These are phyloP conservation scores for Linum tenue DNA, from an alignment of 345 rosid genomes.

Conservation along the genomic window DNA sequence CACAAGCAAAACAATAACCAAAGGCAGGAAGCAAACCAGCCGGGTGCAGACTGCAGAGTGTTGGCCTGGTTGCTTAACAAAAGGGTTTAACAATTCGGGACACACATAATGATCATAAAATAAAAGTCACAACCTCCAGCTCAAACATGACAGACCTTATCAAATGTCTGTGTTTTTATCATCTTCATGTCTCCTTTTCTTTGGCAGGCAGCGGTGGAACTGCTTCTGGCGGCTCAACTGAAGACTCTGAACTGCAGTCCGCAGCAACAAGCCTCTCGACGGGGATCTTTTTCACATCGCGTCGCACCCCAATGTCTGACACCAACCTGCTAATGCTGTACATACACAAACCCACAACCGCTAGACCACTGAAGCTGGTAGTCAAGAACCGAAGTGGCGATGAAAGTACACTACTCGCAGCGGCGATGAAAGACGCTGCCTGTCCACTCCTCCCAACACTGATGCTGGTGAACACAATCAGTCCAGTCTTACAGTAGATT, in stretches of 20 bases:
- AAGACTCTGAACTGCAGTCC: neutral
- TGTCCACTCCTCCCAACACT: conserved; percentile 72
- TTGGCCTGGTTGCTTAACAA: too few relatives aligned
- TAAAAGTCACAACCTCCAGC: neutral
- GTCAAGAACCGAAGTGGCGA: conserved; percentile 42
- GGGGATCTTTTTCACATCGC: conserved; percentile 37
- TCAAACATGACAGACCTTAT: neutral
- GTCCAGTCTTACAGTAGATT: conserved; percentile 61
- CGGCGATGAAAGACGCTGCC: conserved; percentile 49
- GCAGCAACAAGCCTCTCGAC: conserved; percentile 39
- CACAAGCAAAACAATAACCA: too few relatives aligned
- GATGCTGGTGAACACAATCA: conserved; percentile 35
- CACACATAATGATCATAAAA: neutral
- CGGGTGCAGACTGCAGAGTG: too few relatives aligned
- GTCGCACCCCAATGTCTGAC: conserved; percentile 59
- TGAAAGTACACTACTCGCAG: conserved; percentile 31
- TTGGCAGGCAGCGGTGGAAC: neutral
- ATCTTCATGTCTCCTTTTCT: neutral
- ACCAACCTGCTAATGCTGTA: conserved; percentile 40
- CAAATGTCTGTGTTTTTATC: neutral
- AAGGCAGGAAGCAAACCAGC: too few relatives aligned
- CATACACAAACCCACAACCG: conserved; percentile 41
- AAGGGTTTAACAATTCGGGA: too few relatives aligned
- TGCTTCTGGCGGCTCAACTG: neutral
- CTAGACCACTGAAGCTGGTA: conserved; percentile 46